Percentiles rank a stretch among this genome's conserved stretches.
phyloP scores from a whole-genome alignment of 345 rosid genomes.

The Odontarrhena argentea region DNA sequence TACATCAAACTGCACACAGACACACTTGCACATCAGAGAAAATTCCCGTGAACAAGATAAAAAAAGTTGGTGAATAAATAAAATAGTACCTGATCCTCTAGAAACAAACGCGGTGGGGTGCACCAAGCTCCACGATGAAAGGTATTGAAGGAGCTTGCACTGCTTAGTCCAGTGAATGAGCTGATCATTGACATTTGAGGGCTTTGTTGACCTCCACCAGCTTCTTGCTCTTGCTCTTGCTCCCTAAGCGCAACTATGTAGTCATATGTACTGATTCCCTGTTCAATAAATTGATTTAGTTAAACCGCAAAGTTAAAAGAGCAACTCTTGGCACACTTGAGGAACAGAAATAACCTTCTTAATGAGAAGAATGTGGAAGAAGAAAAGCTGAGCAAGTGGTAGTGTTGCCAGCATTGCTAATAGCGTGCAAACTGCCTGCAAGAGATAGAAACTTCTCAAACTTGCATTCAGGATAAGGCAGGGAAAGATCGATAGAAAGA shows the following conservation, averaged over 20 bases:
- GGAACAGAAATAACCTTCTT: slow-evolving; percentile 62
- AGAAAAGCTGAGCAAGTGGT: slow-evolving; percentile 95
- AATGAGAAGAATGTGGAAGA: slow-evolving; percentile 90
- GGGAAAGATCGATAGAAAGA: not conserved
- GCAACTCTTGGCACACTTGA: not conserved
- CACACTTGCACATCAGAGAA: slow-evolving; percentile 16
- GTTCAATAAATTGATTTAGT: slow-evolving; percentile 18
- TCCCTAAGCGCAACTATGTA: slow-evolving; percentile 95
- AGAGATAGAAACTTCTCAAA: slow-evolving; percentile 12
- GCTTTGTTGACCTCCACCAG: slow-evolving; percentile 85
- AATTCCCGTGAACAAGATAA: not conserved
- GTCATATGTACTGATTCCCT: slow-evolving; percentile 99
- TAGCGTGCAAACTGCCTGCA: slow-evolving; percentile 80
- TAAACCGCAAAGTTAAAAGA: not conserved
- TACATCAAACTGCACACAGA: slow-evolving; percentile 78
- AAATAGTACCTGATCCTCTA: slow-evolving; percentile 86
- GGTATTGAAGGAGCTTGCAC: slow-evolving; percentile 92
- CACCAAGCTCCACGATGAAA: slow-evolving; percentile 98
- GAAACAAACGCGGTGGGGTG: slow-evolving; percentile 91
- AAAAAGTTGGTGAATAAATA: not conserved
- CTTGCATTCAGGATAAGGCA: not conserved
- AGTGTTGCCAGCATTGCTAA: slow-evolving; percentile 94
- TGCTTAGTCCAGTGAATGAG: slow-evolving; percentile 93
- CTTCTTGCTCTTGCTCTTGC: slow-evolving; percentile 96
- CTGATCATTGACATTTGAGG: slow-evolving; percentile 96